Base-by-base conservation (phyloP, 108 stramenopile species). In the Cyclotella choctawhatcheeana region DNA sequence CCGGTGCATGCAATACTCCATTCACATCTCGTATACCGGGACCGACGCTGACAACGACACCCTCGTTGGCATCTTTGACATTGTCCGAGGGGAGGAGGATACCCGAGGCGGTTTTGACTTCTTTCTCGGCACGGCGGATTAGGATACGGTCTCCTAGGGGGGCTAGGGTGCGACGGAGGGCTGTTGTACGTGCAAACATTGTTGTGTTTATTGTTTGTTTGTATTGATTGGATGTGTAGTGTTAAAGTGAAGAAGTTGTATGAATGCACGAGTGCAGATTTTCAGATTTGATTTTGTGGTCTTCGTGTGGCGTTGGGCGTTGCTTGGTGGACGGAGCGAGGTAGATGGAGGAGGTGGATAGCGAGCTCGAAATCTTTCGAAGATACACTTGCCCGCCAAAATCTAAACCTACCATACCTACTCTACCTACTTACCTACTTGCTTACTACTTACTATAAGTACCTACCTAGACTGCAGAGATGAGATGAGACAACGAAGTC, bases 61-160 rank as follows among this genome's bases (percentile, higher is more conserved):
- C 99, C 71, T 98, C 98, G 69, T 96, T 97, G 25, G 94, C 80
- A 74, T 98, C 97, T 79, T 94, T 97, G 32, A 87, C 87, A 12
- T 87, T 85, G 76, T 94, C 92, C 17, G 97, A 88, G 2, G 99
- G 98, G 40, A 99, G 88, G 58, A 88, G 90, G 58, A 99, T 85
- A 47, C 99, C 99, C 40, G 92, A 84, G 31, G 97, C 93, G 13
- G 97, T 97, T 82, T 95, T 84, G 26, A 88, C 73, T 82, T 97
- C 96, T 47, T 95, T 94, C 44, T 86, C 82, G 25, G 90, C 90
- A 27, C 86, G 78, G 65, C 93, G 82, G 24, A 99, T 96, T 44
- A 99, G 92, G 56, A 99, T 81, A 27, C 99, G 97, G 83, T 99
- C 99, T 30, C 96, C 97, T 35, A 99, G 86, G 20, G 99, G 99